Base-by-base conservation (phyloP, 1,139 yeast genomes). In the Geotrichum restrictum region DNA sequence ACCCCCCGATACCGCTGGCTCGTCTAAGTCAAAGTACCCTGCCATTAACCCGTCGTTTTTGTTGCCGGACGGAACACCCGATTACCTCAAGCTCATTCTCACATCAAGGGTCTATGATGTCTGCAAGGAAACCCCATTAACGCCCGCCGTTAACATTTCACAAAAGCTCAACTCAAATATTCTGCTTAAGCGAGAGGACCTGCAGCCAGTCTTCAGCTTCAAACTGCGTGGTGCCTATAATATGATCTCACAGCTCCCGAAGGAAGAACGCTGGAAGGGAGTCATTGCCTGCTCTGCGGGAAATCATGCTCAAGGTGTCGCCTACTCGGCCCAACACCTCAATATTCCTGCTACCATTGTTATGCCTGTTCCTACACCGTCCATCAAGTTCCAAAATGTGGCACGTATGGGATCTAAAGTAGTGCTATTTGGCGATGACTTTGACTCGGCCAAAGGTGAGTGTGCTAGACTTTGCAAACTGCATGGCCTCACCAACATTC, bases 211-310 rank as follows among this genome's bases (percentile, higher is more conserved):
- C 11, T 93, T 93, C 69, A 86, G 96, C 38, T 93, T 93, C 79
- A 93, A 93, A 72, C 77, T 93, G 57, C 83, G 99, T 67, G 99
- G 99, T 55, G 99, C 98, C 22, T 88, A 91, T 70, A 93, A 93
- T 68, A 89, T 88, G 95, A 85, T 93, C 64, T 94, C 98, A 38
- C 87, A 91, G 63, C 72, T 93, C 54, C 82, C 87, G 47, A 75
- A 80, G 27, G 78, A 81, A 44, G 77, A 82, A 40, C 83, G 86
- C 50, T 71, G 86, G 60, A 80, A 85, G 56, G 99, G 99, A 59
- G 97, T 93, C 51, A 85, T 94, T 67, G 97, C 98, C 0, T 93
- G 98, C 64, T 88, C 97, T 19, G 99, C 98, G 1, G 99, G 99
- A 38, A 93, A 93, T 69, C 99, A 93, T 64, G 99, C 99, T 1